Evolutionary conservation across 805 yeast genomes (phyloP).

Genomic region (Ogataea philodendri): DNA sequence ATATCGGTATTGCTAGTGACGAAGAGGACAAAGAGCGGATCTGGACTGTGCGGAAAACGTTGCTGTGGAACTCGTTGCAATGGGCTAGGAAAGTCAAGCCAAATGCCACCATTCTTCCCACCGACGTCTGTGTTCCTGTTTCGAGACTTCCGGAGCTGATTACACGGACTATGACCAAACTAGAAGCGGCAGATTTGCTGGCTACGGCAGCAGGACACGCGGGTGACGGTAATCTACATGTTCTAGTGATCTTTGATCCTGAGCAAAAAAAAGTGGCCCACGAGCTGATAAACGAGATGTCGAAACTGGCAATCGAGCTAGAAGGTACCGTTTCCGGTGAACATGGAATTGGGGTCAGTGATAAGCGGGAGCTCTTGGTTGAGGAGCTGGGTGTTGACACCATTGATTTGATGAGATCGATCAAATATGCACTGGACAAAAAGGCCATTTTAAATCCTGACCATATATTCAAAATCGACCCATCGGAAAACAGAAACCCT

Average conservation of each 20-base stretch:
- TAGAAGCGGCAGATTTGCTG: conserved; percentile 49
- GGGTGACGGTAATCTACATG: conserved; percentile 83
- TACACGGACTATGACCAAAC: conserved; percentile 56
- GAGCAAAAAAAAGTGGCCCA: conserved; percentile 47
- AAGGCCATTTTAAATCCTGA: conserved; percentile 74
- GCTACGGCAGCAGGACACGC: conserved; percentile 75
- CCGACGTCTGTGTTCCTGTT: conserved; percentile 83
- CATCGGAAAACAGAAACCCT: conserved; percentile 34
- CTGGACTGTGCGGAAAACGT: conserved; percentile 76
- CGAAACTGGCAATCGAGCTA: conserved; percentile 57
- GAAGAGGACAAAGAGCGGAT: conserved; percentile 63
- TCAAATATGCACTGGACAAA: conserved; percentile 74
- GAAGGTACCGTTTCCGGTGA: conserved; percentile 89
- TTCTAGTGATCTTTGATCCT: conserved; percentile 57
- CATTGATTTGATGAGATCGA: conserved; percentile 66
- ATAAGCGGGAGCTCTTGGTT: conserved; percentile 56
- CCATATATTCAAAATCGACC: conserved; percentile 70
- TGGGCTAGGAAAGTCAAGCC: conserved; percentile 54
- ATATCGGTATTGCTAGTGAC: conserved; percentile 61
- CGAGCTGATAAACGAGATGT: conserved; percentile 57
- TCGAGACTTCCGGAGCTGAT: conserved; percentile 65
- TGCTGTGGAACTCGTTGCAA: conserved; percentile 62
- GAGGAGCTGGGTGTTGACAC: conserved; percentile 68
- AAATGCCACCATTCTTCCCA: conserved; percentile 56
- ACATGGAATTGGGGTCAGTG: conserved; percentile 81